phyloP scores from a whole-genome alignment of 1,139 yeast genomes.

The Candida labiduridarum region DNA sequence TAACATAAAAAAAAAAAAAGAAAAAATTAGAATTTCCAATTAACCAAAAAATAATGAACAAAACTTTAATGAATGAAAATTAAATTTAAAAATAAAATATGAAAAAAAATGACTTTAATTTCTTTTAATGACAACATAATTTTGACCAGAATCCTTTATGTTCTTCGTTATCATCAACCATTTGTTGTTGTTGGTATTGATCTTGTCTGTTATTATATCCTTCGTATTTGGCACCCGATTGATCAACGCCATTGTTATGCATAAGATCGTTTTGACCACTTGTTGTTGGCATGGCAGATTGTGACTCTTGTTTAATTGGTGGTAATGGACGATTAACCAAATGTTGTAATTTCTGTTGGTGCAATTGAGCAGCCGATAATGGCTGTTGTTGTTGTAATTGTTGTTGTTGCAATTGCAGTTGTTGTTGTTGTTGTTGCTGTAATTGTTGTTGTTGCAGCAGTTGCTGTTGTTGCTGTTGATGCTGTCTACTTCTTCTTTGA shows the following conservation, averaged over 20 bases:
- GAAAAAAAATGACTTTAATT: background rate
- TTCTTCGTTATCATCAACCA: conserved; percentile 36
- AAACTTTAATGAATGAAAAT: background rate
- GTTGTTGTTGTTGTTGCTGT: conserved; percentile 24
- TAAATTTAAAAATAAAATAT: background rate
- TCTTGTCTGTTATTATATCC: conserved; percentile 23
- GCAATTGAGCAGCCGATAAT: conserved; percentile 46
- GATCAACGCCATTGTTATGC: conserved; percentile 14
- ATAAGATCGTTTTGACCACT: conserved; percentile 14
- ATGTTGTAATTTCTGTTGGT: conserved; percentile 54
- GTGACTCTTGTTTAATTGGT: conserved; percentile 50
- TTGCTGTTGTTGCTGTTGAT: conserved; percentile 29
- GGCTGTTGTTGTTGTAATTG: conserved; percentile 23
- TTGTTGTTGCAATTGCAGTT: conserved; percentile 12
- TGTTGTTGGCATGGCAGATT: conserved; percentile 13
- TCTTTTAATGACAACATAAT: conserved; percentile 42
- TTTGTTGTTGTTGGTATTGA: conserved; percentile 44
- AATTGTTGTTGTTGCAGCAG: conserved; percentile 26
- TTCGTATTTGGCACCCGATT: conserved; percentile 16
- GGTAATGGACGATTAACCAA: conserved; percentile 55
- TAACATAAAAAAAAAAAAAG: background rate
- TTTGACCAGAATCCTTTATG: conserved; percentile 49
- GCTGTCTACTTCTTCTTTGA: conserved; percentile 43
- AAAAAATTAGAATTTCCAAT: background rate
- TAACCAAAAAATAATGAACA: no score